Percentiles rank a stretch among this genome's conserved stretches.
Conservation (phyloP, 1,284 basidiomycete species). For the Phylloboletellus chloephorus region DNA sequence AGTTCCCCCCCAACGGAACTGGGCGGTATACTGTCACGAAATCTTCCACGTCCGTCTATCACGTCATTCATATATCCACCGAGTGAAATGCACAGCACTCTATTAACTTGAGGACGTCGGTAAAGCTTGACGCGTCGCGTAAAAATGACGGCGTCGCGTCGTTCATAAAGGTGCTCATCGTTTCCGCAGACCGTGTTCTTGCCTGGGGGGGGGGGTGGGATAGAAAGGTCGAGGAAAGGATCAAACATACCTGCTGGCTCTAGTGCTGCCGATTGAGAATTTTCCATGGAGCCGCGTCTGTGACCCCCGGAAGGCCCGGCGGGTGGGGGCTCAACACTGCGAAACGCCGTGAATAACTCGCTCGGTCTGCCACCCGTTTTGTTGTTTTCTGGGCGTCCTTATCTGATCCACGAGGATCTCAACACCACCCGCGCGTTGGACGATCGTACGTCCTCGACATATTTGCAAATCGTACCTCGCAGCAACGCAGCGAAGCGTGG, state of each 20-base stretch:
- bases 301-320: too few relatives aligned
- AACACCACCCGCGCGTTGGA: constrained; percentile 14
- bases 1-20: too few relatives aligned
- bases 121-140: constrained; percentile 22
- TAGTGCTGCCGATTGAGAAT: constrained; percentile 12
- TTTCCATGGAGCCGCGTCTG: constrained; percentile 8
- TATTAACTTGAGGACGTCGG: constrained; percentile 14
- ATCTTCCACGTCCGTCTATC: constrained; percentile 28
- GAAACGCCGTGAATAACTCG: too few relatives aligned
- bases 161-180: constrained; percentile 20
- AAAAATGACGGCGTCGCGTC: constrained; percentile 16
- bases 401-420: constrained; percentile 32
- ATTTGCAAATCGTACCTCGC: constrained; percentile 26
- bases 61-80: constrained; percentile 30
- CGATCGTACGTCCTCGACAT: constrained; percentile 23
- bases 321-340: too few relatives aligned
- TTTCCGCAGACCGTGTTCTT: constrained; percentile 16
- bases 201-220: too few relatives aligned
- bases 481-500: constrained; percentile 14
- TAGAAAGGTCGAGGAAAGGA: too few relatives aligned
- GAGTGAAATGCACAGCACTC: constrained; percentile 16
- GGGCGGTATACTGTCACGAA: too few relatives aligned
- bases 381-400: constrained; percentile 15
- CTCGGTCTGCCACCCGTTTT: constrained; percentile 18
- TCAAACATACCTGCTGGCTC: too few relatives aligned